Percentiles rank a stretch among this genome's conserved stretches.
Evolutionary conservation across 139 green algal genomes (phyloP).

Genomic region (Chlorella sp.): DNA sequence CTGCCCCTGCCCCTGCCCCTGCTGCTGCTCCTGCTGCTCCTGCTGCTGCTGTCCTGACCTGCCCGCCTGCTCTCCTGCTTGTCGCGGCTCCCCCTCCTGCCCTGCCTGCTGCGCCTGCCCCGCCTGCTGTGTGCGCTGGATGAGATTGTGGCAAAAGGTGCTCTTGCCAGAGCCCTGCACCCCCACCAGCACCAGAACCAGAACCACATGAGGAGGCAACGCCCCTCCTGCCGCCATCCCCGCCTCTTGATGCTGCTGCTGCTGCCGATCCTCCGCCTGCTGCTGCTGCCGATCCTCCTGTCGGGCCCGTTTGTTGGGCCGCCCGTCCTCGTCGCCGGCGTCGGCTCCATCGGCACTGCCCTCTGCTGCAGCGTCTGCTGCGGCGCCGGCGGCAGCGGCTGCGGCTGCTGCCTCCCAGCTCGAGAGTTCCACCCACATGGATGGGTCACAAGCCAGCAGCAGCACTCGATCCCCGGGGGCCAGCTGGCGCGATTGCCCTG

Average conservation of each 20-base stretch:
- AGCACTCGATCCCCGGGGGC: conserved; percentile 11
- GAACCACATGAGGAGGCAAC: conserved; percentile 11
- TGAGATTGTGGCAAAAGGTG: conserved; percentile 65
- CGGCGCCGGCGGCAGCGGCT: not conserved
- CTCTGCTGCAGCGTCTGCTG: not conserved
- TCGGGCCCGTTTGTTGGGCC: not conserved
- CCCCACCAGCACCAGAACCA: conserved; percentile 58
- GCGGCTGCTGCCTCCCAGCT: not conserved
- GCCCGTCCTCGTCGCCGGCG: not conserved
- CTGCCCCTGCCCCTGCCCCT: not conserved
- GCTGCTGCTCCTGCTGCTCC: not conserved
- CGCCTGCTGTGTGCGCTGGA: not conserved
- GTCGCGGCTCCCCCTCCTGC: too few relatives aligned
- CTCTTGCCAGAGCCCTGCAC: conserved; percentile 68
- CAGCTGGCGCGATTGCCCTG: conserved; percentile 6
- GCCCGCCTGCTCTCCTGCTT: not conserved
- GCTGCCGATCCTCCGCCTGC: conserved; percentile 8
- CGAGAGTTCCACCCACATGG: not conserved
- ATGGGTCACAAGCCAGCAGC: conserved; percentile 15
- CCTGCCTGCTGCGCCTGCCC: too few relatives aligned
- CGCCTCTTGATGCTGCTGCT: not conserved
- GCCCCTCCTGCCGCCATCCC: not conserved
- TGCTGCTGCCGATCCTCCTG: not conserved
- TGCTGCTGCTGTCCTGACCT: conserved; percentile 4
- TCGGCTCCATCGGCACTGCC: not conserved